These are phyloP conservation scores for Diaporthe destruens DNA, from an alignment of 2,329 filamentous ascomycete species.

Conservation along the genomic window DNA sequence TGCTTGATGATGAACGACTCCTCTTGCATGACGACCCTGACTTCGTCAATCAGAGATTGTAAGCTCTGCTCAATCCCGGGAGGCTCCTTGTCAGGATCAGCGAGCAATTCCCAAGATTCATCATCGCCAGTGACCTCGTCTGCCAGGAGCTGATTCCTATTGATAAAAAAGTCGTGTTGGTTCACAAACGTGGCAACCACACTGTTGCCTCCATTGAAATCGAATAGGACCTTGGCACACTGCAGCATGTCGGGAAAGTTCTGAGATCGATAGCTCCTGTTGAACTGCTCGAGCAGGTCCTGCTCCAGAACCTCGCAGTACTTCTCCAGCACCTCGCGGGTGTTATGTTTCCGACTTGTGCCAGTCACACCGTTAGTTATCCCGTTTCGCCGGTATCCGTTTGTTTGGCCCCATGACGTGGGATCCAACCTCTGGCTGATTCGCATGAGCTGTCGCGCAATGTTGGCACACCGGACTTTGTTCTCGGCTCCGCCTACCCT, in stretches of 20 bases:
- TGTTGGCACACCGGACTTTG: slow-evolving; percentile 93
- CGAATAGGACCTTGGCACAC: slow-evolving; percentile 91
- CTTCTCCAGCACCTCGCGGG: slow-evolving; percentile 92
- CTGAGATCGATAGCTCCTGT: slow-evolving; percentile 93
- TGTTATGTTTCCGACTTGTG: slow-evolving; percentile 69
- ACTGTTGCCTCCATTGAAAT: slow-evolving; percentile 95
- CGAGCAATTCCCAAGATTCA: slow-evolving; percentile 89
- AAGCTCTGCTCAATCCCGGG: slow-evolving; percentile 92
- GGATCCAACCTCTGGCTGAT: slow-evolving; percentile 94
- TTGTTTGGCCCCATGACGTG: slow-evolving; percentile 75
- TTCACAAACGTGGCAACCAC: slow-evolving; percentile 98
- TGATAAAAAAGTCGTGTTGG: slow-evolving; percentile 99
- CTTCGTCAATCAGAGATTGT: slow-evolving; percentile 92
- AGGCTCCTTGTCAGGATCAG: slow-evolving; percentile 93
- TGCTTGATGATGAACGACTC: slow-evolving; percentile 97
- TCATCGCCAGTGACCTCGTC: slow-evolving; percentile 84
- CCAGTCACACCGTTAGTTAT: slow-evolving; percentile 62
- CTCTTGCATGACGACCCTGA: slow-evolving; percentile 95
- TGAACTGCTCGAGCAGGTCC: slow-evolving; percentile 94
- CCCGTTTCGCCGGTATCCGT: slow-evolving; percentile 64
- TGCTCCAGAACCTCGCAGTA: slow-evolving; percentile 97
- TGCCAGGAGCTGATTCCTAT: slow-evolving; percentile 89
- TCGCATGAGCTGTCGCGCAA: slow-evolving; percentile 91
- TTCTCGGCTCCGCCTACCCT: slow-evolving; percentile 88
- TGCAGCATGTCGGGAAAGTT: slow-evolving; percentile 99